These are phyloP conservation scores for Davidsoniella australis DNA, from an alignment of 2,329 filamentous ascomycete genomes.

Conservation along the genomic window DNA sequence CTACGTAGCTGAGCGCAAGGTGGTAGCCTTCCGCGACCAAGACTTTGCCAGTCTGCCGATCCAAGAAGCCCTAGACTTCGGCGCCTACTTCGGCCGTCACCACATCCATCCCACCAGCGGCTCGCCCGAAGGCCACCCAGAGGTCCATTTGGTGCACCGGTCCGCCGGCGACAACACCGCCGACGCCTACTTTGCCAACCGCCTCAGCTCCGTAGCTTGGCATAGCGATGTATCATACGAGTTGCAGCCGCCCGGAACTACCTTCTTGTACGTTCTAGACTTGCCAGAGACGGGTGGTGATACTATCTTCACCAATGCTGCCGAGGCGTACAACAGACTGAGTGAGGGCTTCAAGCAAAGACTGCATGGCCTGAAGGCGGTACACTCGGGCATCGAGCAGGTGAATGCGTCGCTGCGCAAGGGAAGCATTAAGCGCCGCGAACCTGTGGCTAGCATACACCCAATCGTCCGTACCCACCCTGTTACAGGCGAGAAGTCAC, in stretches of 20 bases:
- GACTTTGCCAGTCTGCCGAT: constrained; percentile 57
- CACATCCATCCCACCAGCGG: constrained; percentile 71
- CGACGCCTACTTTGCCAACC: constrained; percentile 43
- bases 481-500: constrained; percentile 64
- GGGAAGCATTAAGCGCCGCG: constrained; percentile 55
- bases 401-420: constrained; percentile 48
- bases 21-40: constrained; percentile 62
- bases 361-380: constrained; percentile 62
- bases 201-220: constrained; percentile 66
- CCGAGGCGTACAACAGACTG: constrained; percentile 64
- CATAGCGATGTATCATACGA: constrained; percentile 84
- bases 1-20: constrained; percentile 59
- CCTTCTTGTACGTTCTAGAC: constrained; percentile 78
- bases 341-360: constrained; percentile 64
- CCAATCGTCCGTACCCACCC: constrained; percentile 71
- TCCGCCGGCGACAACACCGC: constrained; percentile 33
- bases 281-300: constrained; percentile 66
- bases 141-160: constrained; percentile 65
- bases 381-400: constrained; percentile 73
- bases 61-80: constrained; percentile 49
- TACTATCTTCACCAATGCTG: constrained; percentile 66
- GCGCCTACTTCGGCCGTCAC: constrained; percentile 61
- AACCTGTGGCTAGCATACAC: constrained; percentile 58
- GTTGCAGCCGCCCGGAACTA: constrained; percentile 73
- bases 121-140: constrained; percentile 53